Base-by-base conservation (phyloP, 495 filamentous ascomycete genomes). In the Bombardia bombarda region DNA sequence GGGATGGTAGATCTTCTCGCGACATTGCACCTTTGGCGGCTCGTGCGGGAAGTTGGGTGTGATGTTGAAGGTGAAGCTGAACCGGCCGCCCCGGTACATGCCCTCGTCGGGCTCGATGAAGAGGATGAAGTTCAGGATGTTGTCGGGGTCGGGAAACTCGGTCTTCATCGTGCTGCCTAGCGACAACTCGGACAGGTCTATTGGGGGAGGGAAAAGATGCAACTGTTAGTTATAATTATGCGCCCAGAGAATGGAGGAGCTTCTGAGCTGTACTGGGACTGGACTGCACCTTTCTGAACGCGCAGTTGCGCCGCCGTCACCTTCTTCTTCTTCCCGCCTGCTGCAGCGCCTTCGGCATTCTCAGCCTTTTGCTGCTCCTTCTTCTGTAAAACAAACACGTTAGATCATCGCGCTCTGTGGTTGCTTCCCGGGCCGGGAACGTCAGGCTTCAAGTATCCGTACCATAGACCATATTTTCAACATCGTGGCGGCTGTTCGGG, bases 401-500 rank as follows among this genome's bases (percentile, higher is more conserved):
- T 26, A 45, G 17, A 74, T 7, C 19, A 9, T 17, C 32, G 16
- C 13, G 4, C 17, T 31, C 19, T n/a, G n/a, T n/a, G n/a, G n/a
- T n/a, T n/a, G n/a, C n/a, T n/a, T n/a, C 8, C 18, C 14, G 36
- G 37, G 10, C 18, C 7, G 5, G 17, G 21, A 34, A 13, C 21
- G 7, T 20, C n/a, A 13, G 25, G 10, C 13, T n/a, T 7, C n/a
- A 8, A 12, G 6, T 23, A 31, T 25, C 8, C 78, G 34, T 72
- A 94, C 90, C 90, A 98, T 95, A 62, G 89, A 94, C 92, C 92
- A 98, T 73, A 98, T 95, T 66, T 98, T 98, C 72, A 96, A 74
- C 92, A 98, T 98, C 53, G 65, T 87, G 79, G 45, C 50, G 26
- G 26, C 26, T 28, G 6, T 8, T 13, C 13, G 26, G 9, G 9